These are phyloP conservation scores for Ogataea thermomethanolica DNA, from an alignment of 805 yeast genomes.

Conservation along the genomic window DNA sequence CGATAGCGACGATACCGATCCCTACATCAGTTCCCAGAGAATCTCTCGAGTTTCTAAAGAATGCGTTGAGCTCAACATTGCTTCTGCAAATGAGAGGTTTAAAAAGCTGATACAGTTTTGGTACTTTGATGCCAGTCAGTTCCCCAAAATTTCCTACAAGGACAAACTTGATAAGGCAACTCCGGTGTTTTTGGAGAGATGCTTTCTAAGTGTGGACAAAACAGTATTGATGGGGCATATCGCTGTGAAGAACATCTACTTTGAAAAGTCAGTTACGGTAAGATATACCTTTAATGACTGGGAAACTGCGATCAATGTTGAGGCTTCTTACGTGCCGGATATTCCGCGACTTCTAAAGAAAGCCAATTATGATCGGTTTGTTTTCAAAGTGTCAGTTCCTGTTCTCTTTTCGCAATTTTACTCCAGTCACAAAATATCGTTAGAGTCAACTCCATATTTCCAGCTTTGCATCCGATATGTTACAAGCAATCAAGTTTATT, in stretches of 20 bases:
- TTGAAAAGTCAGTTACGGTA: slow-evolving; percentile 61
- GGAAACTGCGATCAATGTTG: slow-evolving; percentile 69
- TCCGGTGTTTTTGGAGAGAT: slow-evolving; percentile 61
- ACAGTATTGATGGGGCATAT: slow-evolving; percentile 64
- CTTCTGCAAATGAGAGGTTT: slow-evolving; percentile 20
- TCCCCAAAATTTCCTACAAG: slow-evolving; percentile 42
- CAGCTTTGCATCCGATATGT: slow-evolving; percentile 56
- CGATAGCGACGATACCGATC: slow-evolving; percentile 6
- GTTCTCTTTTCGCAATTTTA: slow-evolving; percentile 33
- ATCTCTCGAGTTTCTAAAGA: slow-evolving; percentile 20
- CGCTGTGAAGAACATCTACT: slow-evolving; percentile 73
- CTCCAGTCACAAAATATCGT: slow-evolving; percentile 23
- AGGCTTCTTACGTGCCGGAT: slow-evolving; percentile 58
- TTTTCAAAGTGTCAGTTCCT: slow-evolving; percentile 56
- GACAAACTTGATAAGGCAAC: slow-evolving; percentile 40
- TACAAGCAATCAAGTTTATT: slow-evolving; percentile 48
- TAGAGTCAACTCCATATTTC: slow-evolving; percentile 21
- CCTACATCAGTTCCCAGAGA: slow-evolving; percentile 10
- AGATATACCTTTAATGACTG: slow-evolving; percentile 78
- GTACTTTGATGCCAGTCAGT: slow-evolving; percentile 41
- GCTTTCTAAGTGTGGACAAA: slow-evolving; percentile 57
- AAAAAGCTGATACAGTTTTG: slow-evolving; percentile 34
- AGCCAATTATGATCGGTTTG: slow-evolving; percentile 65
- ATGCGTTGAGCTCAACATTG: slow-evolving; percentile 13
- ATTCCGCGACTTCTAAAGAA: slow-evolving; percentile 45